Base-by-base conservation (phyloP, 352 stramenopile genomes). In the Phytopythium oedochilum region DNA sequence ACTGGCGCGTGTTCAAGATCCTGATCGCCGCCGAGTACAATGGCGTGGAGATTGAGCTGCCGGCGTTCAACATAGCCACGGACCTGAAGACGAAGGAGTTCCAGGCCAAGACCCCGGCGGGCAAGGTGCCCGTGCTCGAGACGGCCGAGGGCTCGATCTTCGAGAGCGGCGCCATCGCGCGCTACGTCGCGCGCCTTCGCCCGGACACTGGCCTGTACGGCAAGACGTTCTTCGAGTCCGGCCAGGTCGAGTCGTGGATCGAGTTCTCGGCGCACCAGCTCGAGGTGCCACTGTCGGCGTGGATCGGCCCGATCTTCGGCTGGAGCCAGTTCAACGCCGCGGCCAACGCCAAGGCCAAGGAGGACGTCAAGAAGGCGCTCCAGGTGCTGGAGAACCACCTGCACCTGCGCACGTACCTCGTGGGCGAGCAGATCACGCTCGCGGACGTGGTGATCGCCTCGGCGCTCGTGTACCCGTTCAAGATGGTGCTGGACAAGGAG, bases 21-120 rank as follows among this genome's bases (percentile, higher is more conserved):
- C 83, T 98, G 20, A 96, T 98, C 71, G 93, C 94, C 25, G 94
- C 96, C 45, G 87, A 98, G 76, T 98, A 95, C 68, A 96, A 94
- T 50, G 78, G 78, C 53, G 68, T 98, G 22, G 66, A 91, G 39
- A 77, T 97, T 20, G 75, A 90, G 55, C 68, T 96, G 38, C 77
- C 82, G 32, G 70, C 70, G 43, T 94, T 97, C 60, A 68, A 94
- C 53, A 68, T 83, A 42, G 61, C 56, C 46, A 78, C 67, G 49
- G 68, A 76, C 32, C 61, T 71, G 35, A 88, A 92, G 69, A 80
- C 75, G 22, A 58, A 71, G 38, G 75, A 78, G 44, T 94, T 96
- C 58, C 66, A 88, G 48, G 63, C 66, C 31, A 97, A 97, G 73
- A 96, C 76, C 40, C 93, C 93, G 5, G 65, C 85, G 3, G 93